Percentiles rank a stretch among this genome's conserved stretches.
phyloP scores from a whole-genome alignment of 345 rosid genomes.

The Linum trigynum region DNA sequence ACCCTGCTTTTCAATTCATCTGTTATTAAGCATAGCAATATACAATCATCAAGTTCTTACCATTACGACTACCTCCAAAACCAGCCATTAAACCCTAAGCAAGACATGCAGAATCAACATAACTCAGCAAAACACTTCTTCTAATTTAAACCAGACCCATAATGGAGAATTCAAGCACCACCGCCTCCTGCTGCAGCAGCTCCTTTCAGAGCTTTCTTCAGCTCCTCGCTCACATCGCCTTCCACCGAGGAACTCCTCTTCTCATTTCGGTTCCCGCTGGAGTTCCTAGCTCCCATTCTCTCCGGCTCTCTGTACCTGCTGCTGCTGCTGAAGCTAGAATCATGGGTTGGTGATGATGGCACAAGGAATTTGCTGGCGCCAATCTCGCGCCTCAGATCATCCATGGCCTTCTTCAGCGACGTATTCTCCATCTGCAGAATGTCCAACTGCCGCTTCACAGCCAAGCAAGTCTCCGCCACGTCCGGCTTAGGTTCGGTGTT shows the following conservation, averaged over 20 bases:
- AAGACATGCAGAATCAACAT: too few relatives aligned
- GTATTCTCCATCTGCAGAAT: conserved; percentile 57
- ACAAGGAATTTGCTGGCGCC: conserved; percentile 13
- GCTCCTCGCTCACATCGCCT: conserved; percentile 49
- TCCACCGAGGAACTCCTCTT: conserved; percentile 35
- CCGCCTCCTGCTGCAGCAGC: conserved; percentile 12
- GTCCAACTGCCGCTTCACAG: conserved; percentile 55
- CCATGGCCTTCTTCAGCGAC: conserved; percentile 52
- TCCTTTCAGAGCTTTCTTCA: conserved; percentile 59
- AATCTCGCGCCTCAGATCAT: conserved; percentile 57
- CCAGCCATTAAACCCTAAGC: too few relatives aligned
- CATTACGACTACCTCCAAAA: too few relatives aligned
- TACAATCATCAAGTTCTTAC: too few relatives aligned
- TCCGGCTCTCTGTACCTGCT: conserved; percentile 31
- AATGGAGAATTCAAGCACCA: conserved; percentile 19
- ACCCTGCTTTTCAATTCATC: too few relatives aligned
- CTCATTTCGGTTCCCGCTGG: conserved; percentile 20
- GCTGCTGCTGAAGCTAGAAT: conserved; percentile 23
- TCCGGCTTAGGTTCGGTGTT: conserved; percentile 12
- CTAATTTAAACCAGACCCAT: background rate
- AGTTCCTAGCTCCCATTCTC: conserved; percentile 29
- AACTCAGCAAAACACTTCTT: too few relatives aligned
- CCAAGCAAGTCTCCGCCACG: conserved; percentile 41
- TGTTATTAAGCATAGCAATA: too few relatives aligned
- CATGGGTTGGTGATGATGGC: conserved; percentile 14